These are phyloP conservation scores for Suillus occidentalis DNA, from an alignment of 768 basidiomycete species.

Conservation along the genomic window DNA sequence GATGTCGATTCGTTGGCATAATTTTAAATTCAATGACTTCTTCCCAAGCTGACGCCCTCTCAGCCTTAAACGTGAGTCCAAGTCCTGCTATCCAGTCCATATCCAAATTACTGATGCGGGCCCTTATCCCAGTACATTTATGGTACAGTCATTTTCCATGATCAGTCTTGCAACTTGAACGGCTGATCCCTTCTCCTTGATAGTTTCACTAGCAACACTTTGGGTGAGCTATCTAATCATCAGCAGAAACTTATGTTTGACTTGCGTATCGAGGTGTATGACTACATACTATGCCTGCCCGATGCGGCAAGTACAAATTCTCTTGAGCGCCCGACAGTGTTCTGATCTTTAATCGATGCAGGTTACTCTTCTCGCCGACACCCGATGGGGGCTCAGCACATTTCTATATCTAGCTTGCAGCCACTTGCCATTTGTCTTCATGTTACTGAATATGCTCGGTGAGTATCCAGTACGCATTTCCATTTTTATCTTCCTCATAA, in stretches of 20 bases:
- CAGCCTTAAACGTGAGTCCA: neutral
- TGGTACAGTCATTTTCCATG: neutral
- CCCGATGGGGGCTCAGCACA: neutral
- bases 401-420: neutral
- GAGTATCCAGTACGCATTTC: neutral
- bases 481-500: neutral
- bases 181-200: neutral
- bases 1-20: neutral
- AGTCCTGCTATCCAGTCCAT: neutral
- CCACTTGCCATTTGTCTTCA: neutral
- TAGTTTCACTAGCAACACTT: neutral
- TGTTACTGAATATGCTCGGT: neutral
- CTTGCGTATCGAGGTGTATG: neutral
- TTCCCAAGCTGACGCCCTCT: neutral
- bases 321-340: neutral
- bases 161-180: neutral
- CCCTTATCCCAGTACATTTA: neutral
- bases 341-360: neutral
- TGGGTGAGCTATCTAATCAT: neutral
- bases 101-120: neutral
- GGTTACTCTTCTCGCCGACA: neutral
- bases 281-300: neutral
- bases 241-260: neutral
- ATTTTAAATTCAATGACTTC: neutral
- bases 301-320: neutral